Percentiles rank a stretch among this genome's conserved stretches.
Conservation (phyloP, 192 early-diverging fungal genomes). For the Backusella tarrabulga region DNA sequence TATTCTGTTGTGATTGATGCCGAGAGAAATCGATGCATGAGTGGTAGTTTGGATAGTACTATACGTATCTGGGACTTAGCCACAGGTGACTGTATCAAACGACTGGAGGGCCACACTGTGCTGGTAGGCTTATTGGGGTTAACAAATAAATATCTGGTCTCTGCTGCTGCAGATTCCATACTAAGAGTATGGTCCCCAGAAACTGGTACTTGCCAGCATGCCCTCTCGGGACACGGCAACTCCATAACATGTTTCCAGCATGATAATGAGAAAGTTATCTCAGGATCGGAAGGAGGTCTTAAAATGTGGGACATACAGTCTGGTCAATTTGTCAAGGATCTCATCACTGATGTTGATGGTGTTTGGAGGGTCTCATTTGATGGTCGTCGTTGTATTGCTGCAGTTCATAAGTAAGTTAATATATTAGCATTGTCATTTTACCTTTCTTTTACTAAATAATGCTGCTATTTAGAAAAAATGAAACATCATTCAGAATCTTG, state of each 20-base stretch:
- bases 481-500: slow-evolving; percentile 80
- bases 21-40: slow-evolving; percentile 81
- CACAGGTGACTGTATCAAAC: slow-evolving; percentile 75
- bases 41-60: slow-evolving; percentile 92
- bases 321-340: slow-evolving; percentile 80
- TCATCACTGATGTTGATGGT: slow-evolving; percentile 76
- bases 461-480: slow-evolving; percentile 29
- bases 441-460: background rate
- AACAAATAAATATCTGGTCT: slow-evolving; percentile 82
- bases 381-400: slow-evolving; percentile 77
- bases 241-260: slow-evolving; percentile 99
- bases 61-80: slow-evolving; percentile 92
- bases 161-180: slow-evolving; percentile 92
- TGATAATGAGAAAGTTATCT: slow-evolving; percentile 90
- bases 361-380: slow-evolving; percentile 98
- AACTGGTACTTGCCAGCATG: slow-evolving; percentile 59
- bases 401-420: slow-evolving; percentile 58
- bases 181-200: slow-evolving; percentile 89
- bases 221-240: slow-evolving; percentile 72
- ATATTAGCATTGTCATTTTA: background rate
- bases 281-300: slow-evolving; percentile 89
- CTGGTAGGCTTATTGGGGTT: slow-evolving; percentile 93
- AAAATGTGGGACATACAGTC: slow-evolving; percentile 97
- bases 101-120: slow-evolving; percentile 88
- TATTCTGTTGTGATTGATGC: slow-evolving; percentile 91